Evolutionary conservation across 2,329 filamentous ascomycete species (phyloP).

Genomic region (Ophiostoma piceae): DNA sequence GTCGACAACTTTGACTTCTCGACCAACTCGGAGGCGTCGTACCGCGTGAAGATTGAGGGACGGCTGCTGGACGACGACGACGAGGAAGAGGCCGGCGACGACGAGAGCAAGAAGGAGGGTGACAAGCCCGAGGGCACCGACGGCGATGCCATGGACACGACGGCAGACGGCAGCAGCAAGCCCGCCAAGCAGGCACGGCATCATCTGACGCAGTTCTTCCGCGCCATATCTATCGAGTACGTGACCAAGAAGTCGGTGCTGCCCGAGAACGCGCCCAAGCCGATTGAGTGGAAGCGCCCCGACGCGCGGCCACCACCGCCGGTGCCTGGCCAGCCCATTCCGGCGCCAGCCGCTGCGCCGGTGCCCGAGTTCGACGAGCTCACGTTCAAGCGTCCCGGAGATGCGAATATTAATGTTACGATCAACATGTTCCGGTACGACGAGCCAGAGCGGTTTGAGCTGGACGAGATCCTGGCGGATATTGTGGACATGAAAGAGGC

Average conservation of each 20-base stretch:
- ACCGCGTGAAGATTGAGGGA: slow-evolving; percentile 87
- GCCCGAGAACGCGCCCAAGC: slow-evolving; percentile 33
- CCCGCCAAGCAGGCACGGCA: slow-evolving; percentile 34
- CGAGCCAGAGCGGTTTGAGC: slow-evolving; percentile 73
- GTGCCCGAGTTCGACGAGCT: slow-evolving; percentile 82
- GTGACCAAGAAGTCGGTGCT: slow-evolving; percentile 44
- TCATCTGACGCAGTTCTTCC: slow-evolving; percentile 75
- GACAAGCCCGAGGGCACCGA: slow-evolving; percentile 48
- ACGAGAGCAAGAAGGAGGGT: slow-evolving; percentile 33
- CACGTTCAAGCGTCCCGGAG: slow-evolving; percentile 83
- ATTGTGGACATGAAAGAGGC: slow-evolving; percentile 82
- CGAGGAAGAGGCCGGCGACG: slow-evolving; percentile 34
- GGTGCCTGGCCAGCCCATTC: slow-evolving; percentile 20
- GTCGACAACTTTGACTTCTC: slow-evolving; percentile 78
- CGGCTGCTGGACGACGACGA: slow-evolving; percentile 67
- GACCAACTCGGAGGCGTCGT: slow-evolving; percentile 70
- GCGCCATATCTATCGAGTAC: slow-evolving; percentile 68
- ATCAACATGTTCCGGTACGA: slow-evolving; percentile 84
- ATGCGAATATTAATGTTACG: slow-evolving; percentile 87
- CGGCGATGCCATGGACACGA: slow-evolving; percentile 52
- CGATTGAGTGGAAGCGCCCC: slow-evolving; percentile 84
- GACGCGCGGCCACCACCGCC: slow-evolving; percentile 49
- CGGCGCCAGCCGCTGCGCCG: slow-evolving; percentile 32
- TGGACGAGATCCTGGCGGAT: slow-evolving; percentile 74
- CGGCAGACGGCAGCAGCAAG: slow-evolving; percentile 50